Conservation (phyloP, 805 yeast species). For the Saccharomycopsis synnaedendra region DNA sequence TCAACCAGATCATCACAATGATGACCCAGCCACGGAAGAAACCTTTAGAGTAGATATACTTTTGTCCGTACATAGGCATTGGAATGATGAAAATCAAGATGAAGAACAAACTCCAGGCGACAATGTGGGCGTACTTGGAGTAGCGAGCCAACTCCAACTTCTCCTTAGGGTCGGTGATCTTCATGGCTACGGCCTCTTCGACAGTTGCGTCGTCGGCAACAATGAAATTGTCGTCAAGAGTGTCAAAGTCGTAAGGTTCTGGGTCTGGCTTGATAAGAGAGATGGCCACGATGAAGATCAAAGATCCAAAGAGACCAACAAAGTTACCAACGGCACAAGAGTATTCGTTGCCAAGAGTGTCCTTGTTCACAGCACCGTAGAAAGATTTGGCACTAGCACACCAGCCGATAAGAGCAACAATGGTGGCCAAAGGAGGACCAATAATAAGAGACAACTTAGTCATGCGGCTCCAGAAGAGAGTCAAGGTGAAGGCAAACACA, state of each 20-base stretch:
- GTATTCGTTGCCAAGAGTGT: conserved; percentile 25
- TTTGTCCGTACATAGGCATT: conserved; percentile 24
- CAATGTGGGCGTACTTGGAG: conserved; percentile 19
- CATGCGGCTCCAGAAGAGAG: conserved; percentile 28
- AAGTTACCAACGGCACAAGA: conserved; percentile 32
- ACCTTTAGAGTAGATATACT: conserved; percentile 23
- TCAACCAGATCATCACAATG: conserved; percentile 25
- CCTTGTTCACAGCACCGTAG: conserved; percentile 26
- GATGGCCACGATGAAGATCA: conserved; percentile 22
- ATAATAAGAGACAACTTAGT: conserved; percentile 26
- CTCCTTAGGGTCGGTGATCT: conserved; percentile 15
- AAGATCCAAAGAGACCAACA: conserved; percentile 26
- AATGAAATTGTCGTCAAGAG: conserved; percentile 20
- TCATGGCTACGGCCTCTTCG: conserved; percentile 22
- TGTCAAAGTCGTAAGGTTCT: conserved; percentile 21
- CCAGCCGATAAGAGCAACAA: conserved; percentile 28
- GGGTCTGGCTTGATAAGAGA: conserved; percentile 18
- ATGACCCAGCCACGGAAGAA: conserved; percentile 26
- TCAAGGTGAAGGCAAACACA: conserved; percentile 26
- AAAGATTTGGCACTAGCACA: conserved; percentile 26
- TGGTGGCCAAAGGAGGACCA: conserved; percentile 28
- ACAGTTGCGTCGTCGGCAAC: conserved; percentile 27
- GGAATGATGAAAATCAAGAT: conserved; percentile 23
- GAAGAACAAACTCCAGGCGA: conserved; percentile 20
- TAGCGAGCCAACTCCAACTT: conserved; percentile 19